Conservation (phyloP, 345 rosid species). For the Moricandia moricandioides region DNA sequence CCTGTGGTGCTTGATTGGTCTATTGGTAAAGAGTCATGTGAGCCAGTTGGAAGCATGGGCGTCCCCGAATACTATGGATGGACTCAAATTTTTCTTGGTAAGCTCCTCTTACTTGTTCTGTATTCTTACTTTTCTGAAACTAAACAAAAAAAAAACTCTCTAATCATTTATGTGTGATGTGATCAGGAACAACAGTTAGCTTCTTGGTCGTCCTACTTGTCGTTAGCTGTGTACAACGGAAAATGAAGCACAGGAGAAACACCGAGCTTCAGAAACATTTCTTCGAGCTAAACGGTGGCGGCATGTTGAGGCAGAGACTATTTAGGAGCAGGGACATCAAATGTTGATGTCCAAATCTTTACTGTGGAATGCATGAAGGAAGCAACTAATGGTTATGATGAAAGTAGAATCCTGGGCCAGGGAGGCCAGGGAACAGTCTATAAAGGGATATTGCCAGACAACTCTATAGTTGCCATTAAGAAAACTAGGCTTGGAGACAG, state of each 20-base stretch:
- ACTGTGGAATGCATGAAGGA: not conserved
- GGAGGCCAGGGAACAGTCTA: slow-evolving; percentile 3
- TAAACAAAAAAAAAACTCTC: not conserved
- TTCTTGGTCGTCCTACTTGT: not conserved
- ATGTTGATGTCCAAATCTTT: not conserved
- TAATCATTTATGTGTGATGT: not conserved
- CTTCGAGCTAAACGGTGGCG: not conserved
- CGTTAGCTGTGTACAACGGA: not conserved
- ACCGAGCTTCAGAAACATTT: not conserved
- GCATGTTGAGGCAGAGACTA: not conserved
- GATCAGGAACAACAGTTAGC: not conserved
- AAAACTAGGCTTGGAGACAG: not conserved
- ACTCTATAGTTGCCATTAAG: not conserved
- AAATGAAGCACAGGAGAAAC: not conserved
- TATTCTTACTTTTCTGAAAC: not conserved
- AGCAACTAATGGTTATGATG: not conserved
- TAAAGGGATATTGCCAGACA: not conserved
- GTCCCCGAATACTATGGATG: slow-evolving; percentile 9
- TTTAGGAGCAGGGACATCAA: not conserved
- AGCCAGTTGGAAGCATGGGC: too few relatives aligned
- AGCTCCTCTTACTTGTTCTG: not conserved
- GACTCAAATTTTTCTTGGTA: not conserved
- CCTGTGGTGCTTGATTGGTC: too few relatives aligned
- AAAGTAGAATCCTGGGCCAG: not conserved
- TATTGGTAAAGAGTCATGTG: too few relatives aligned